phyloP scores from a whole-genome alignment of 2,329 filamentous ascomycete species.

The Trichoderma sp. region DNA sequence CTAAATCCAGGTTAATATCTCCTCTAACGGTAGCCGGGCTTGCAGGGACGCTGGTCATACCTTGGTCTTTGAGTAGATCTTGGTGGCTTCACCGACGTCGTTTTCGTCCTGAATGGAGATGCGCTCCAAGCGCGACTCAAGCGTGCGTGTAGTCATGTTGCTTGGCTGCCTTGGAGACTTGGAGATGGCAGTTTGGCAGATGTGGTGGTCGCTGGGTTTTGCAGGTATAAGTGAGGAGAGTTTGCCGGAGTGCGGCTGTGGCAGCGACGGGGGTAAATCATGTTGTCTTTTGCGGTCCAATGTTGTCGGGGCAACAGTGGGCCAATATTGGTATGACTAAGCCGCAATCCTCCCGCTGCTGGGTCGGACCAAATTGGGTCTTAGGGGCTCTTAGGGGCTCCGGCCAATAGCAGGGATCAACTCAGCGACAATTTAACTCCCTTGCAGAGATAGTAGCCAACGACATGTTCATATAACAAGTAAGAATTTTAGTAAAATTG shows the following conservation, averaged over 20 bases:
- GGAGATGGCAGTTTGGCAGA: background rate
- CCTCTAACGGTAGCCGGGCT: background rate
- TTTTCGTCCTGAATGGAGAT: slow-evolving; percentile 90
- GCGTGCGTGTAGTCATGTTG: slow-evolving; percentile 67
- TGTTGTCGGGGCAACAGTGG: slow-evolving; percentile 15
- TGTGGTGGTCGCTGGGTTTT: background rate
- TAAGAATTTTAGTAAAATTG: background rate
- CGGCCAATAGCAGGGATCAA: background rate
- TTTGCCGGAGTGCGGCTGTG: background rate
- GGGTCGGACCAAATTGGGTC: background rate
- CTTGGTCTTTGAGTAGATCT: slow-evolving; percentile 70
- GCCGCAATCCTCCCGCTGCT: background rate
- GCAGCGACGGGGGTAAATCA: slow-evolving; percentile 6
- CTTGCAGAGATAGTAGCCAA: background rate
- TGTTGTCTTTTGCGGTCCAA: slow-evolving; percentile 11
- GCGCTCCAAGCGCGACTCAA: slow-evolving; percentile 87
- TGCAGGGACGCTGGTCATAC: slow-evolving; percentile 43
- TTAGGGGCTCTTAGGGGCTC: background rate
- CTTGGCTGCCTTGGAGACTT: background rate
- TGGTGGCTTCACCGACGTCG: slow-evolving; percentile 54
- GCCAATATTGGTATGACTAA: background rate
- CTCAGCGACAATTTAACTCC: background rate
- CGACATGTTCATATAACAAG: background rate
- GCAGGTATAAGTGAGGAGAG: slow-evolving; percentile 7
- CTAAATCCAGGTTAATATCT: background rate